Conservation (phyloP, 176 grass and related monocot genomes). For the Saccharum officinarum region DNA sequence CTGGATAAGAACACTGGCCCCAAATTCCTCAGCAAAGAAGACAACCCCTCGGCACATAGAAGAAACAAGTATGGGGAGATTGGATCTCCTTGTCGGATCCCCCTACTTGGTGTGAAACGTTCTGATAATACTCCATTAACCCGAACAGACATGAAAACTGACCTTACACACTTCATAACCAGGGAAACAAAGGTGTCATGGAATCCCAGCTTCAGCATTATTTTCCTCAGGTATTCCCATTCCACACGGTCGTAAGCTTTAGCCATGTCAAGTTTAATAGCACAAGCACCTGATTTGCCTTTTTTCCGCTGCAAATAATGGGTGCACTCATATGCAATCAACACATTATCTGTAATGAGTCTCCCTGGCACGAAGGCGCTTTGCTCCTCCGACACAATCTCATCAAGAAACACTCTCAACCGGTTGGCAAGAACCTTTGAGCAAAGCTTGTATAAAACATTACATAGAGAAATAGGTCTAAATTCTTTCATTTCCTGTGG, state of each 20-base stretch:
- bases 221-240: too few species aligned
- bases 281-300: too few species aligned
- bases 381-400: neutral
- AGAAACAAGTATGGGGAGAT: neutral
- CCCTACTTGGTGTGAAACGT: too few species aligned
- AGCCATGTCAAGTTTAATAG: too few species aligned
- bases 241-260: too few species aligned
- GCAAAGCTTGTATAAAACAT: neutral
- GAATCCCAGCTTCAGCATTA: too few species aligned
- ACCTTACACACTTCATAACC: too few species aligned
- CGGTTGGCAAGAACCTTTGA: neutral
- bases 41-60: neutral
- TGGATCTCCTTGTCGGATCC: neutral
- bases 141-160: too few species aligned
- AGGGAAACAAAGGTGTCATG: too few species aligned
- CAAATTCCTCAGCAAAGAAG: neutral
- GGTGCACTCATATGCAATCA: neutral
- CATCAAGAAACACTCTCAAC: neutral
- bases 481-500: neutral
- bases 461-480: neutral
- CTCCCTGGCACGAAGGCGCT: neutral
- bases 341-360: neutral
- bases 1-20: neutral
- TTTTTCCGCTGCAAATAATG: too few species aligned
- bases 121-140: too few species aligned